A percentile compares a stretch with the other conserved stretches of the same genome.
These are phyloP conservation scores for Mucor piriformis DNA, from an alignment of 371 early-diverging fungal genomes.

Conservation along the genomic window DNA sequence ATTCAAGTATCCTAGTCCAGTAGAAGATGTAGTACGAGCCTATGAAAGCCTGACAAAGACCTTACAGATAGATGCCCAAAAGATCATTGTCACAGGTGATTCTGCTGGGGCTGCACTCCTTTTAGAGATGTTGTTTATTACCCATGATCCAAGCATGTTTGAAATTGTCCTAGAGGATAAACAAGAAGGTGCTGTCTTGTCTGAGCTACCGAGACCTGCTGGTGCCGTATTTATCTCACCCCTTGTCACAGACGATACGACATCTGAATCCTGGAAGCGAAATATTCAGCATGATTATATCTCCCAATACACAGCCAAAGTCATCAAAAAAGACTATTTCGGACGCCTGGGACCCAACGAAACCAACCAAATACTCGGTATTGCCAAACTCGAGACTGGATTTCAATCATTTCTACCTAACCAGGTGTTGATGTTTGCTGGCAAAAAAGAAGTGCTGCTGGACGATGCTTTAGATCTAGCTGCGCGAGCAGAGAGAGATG, in stretches of 20 bases:
- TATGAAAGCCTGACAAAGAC: slow-evolving; percentile 39
- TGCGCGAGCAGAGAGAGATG: slow-evolving; percentile 40
- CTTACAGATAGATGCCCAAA: slow-evolving; percentile 27
- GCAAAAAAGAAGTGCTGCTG: slow-evolving; percentile 42
- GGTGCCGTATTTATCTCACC: slow-evolving; percentile 45
- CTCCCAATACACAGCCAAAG: slow-evolving; percentile 40
- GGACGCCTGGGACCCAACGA: slow-evolving; percentile 31
- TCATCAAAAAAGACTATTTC: slow-evolving; percentile 49
- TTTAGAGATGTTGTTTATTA: slow-evolving; percentile 43
- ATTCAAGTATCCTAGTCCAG: slow-evolving; percentile 44
- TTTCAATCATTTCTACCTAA: slow-evolving; percentile 37
- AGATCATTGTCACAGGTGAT: slow-evolving; percentile 43
- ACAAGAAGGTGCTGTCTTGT: slow-evolving; percentile 23
- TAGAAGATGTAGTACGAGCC: slow-evolving; percentile 46
- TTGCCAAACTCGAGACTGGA: slow-evolving; percentile 42
- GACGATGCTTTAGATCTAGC: slow-evolving; percentile 47
- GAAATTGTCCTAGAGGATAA: slow-evolving; percentile 40
- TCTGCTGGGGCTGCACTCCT: slow-evolving; percentile 39
- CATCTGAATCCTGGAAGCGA: slow-evolving; percentile 39
- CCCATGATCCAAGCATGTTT: slow-evolving; percentile 49
- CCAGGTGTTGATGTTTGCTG: slow-evolving; percentile 39
- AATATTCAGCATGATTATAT: slow-evolving; percentile 48
- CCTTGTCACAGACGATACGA: slow-evolving; percentile 46
- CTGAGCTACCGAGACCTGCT: slow-evolving; percentile 42
- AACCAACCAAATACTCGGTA: slow-evolving; percentile 34